phyloP scores from a whole-genome alignment of 495 filamentous ascomycete genomes.

The Letharia columbiana region DNA sequence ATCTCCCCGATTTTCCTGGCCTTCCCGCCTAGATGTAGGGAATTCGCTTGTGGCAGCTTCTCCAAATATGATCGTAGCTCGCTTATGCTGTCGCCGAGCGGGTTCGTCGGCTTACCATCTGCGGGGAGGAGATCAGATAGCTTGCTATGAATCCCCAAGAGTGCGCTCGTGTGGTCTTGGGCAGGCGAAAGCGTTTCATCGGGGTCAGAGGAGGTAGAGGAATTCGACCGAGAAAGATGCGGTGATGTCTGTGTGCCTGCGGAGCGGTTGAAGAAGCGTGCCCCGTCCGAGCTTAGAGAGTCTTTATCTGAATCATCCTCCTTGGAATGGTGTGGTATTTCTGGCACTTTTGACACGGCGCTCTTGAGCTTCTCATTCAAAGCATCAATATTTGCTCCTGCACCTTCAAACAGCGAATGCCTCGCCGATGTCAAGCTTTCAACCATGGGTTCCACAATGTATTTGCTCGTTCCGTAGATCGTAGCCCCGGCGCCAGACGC shows the following conservation, averaged over 20 bases:
- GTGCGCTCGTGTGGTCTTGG: conserved; percentile 1
- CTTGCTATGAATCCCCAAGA: conserved; percentile 9
- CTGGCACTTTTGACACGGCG: conserved; percentile 56
- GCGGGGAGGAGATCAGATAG: conserved; percentile 7
- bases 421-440: conserved; percentile 65
- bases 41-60: conserved; percentile 31
- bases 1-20: conserved; percentile 47
- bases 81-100: conserved; percentile 33
- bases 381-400: conserved; percentile 52
- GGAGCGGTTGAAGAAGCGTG: conserved; percentile 86
- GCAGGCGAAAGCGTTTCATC: background rate
- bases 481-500: conserved; percentile 59
- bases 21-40: conserved; percentile 32
- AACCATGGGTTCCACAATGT: conserved; percentile 75
- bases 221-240: conserved; percentile 32
- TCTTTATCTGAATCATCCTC: conserved; percentile 31
- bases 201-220: conserved; percentile 20
- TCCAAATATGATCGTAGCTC: conserved; percentile 47
- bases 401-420: conserved; percentile 65
- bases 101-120: conserved; percentile 27
- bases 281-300: conserved; percentile 57
- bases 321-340: conserved; percentile 20
- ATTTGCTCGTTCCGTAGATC: conserved; percentile 75
- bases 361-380: conserved; percentile 68
- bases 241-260: conserved; percentile 78